Percentiles rank a stretch among this genome's conserved stretches.
Conservation (phyloP, 202 grass and related monocot genomes). For the Hordeum pubiflorum region DNA sequence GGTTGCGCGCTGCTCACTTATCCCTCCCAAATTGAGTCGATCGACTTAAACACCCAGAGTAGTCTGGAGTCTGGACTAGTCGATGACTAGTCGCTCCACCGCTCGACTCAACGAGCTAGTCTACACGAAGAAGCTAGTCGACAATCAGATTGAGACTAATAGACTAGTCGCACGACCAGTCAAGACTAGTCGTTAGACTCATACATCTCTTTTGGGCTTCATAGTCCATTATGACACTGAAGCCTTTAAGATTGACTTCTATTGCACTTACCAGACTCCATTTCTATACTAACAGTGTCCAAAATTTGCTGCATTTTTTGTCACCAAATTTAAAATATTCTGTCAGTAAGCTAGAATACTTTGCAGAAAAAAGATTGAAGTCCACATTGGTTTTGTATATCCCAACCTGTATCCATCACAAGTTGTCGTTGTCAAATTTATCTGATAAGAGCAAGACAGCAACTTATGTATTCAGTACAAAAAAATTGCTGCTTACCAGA, state of each 20-base stretch:
- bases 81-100: too few relatives aligned
- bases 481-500: neutral
- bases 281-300: neutral
- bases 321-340: neutral
- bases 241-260: conserved; percentile 11
- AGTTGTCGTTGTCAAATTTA: neutral
- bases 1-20: too few relatives aligned
- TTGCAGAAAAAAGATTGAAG: neutral
- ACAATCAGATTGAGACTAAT: too few relatives aligned
- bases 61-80: too few relatives aligned
- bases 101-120: too few relatives aligned
- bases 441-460: neutral
- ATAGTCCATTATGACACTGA: neutral
- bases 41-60: too few relatives aligned
- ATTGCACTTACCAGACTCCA: conserved; percentile 1
- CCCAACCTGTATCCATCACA: neutral
- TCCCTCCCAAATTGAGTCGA: too few relatives aligned
- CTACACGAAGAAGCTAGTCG: too few relatives aligned
- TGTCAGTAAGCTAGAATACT: neutral
- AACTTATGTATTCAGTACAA: neutral
- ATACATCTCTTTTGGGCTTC: conserved; percentile 2
- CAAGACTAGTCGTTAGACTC: too few relatives aligned
- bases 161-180: too few relatives aligned
- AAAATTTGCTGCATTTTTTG: neutral
- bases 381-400: conserved; percentile 16